Conservation (phyloP, 2,329 filamentous ascomycete species). For the Fusarium ambrosium region DNA sequence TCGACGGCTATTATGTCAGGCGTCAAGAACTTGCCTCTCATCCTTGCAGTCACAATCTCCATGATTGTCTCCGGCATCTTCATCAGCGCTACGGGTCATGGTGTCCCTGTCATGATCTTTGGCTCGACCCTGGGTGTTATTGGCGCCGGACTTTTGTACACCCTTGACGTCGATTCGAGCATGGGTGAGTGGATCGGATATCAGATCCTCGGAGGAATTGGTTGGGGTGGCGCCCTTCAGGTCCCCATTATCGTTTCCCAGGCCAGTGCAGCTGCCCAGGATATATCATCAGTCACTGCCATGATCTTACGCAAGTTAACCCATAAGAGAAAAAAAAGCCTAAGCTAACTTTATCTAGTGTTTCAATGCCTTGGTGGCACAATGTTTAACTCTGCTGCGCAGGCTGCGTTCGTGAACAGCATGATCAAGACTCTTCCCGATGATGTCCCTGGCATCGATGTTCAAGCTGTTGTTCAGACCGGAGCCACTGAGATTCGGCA, state of each 20-base stretch:
- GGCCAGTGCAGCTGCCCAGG: slow-evolving; percentile 54
- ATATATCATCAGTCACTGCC: slow-evolving; percentile 62
- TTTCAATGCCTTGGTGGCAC: slow-evolving; percentile 65
- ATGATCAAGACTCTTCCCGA: slow-evolving; percentile 53
- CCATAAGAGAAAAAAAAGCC: neutral
- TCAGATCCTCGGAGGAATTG: slow-evolving; percentile 66
- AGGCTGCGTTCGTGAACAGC: slow-evolving; percentile 62
- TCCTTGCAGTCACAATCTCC: slow-evolving; percentile 58
- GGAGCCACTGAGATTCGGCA: slow-evolving; percentile 69
- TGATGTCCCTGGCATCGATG: slow-evolving; percentile 53
- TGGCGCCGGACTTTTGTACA: slow-evolving; percentile 59
- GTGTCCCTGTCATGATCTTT: slow-evolving; percentile 61
- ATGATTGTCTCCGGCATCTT: slow-evolving; percentile 56
- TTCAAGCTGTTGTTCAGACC: slow-evolving; percentile 54
- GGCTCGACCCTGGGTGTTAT: slow-evolving; percentile 59
- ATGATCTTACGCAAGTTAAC: slow-evolving; percentile 58
- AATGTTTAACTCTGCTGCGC: slow-evolving; percentile 62
- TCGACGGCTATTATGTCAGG: slow-evolving; percentile 56
- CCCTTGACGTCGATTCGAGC: slow-evolving; percentile 54
- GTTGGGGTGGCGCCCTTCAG: slow-evolving; percentile 61
- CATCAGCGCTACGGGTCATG: slow-evolving; percentile 57
- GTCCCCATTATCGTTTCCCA: slow-evolving; percentile 66
- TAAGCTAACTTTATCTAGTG: slow-evolving; percentile 48
- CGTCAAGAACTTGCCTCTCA: slow-evolving; percentile 60
- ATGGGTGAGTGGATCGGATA: slow-evolving; percentile 65